phyloP scores from a whole-genome alignment of 768 basidiomycete genomes.

The Auricularia heimuer region DNA sequence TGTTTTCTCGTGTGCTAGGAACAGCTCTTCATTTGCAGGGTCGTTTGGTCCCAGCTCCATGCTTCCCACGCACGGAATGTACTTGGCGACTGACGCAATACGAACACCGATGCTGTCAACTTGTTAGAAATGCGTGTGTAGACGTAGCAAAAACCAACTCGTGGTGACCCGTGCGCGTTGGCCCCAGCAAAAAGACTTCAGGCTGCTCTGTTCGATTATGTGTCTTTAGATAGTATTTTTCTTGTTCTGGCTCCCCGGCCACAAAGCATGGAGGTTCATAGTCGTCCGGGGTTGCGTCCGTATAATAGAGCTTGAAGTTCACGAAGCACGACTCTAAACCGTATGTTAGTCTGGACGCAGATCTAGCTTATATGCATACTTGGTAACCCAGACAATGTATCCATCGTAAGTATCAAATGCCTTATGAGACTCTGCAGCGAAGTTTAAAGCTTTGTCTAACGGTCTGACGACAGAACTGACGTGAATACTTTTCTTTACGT shows the following conservation, averaged over 20 bases:
- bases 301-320: slow-evolving; percentile 84
- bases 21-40: slow-evolving; percentile 45
- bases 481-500: slow-evolving; percentile 77
- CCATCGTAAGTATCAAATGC: slow-evolving; percentile 67
- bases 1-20: slow-evolving; percentile 13
- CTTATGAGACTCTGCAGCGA: slow-evolving; percentile 54
- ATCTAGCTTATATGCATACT: slow-evolving; percentile 30
- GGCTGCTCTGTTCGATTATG: slow-evolving; percentile 64
- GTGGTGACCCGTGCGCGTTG: slow-evolving; percentile 63
- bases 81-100: slow-evolving; percentile 63
- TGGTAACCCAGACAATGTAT: slow-evolving; percentile 70
- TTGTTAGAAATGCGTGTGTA: background rate
- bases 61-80: slow-evolving; percentile 46
- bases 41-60: slow-evolving; percentile 39
- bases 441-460: background rate
- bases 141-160: slow-evolving; percentile 32
- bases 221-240: slow-evolving; percentile 76
- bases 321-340: slow-evolving; percentile 64
- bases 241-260: slow-evolving; percentile 57
- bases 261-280: slow-evolving; percentile 81
- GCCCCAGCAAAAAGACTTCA: slow-evolving; percentile 61
- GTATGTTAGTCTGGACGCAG: no score
- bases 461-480: slow-evolving; percentile 24
- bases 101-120: slow-evolving; percentile 52
- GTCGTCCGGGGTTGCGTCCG: slow-evolving; percentile 63